Evolutionary conservation across 345 rosid genomes (phyloP).

Genomic region (Xanthoceras sorbifolium): DNA sequence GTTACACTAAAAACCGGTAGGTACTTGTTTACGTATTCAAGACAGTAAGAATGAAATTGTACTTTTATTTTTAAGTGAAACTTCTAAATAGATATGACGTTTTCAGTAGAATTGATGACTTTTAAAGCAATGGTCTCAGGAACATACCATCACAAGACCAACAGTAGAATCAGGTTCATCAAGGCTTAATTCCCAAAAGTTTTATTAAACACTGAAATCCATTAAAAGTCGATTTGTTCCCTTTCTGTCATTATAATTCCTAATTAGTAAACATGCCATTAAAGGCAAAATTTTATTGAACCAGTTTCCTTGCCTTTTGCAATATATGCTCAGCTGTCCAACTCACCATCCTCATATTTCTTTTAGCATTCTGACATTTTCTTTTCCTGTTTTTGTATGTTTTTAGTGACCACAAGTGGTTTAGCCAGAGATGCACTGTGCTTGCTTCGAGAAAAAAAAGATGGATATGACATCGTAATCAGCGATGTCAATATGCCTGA

Average conservation of each 20-base stretch:
- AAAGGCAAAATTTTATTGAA: not conserved
- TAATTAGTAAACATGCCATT: no score
- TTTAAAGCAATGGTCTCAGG: not conserved
- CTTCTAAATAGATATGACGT: not conserved
- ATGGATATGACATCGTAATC: conserved; percentile 88
- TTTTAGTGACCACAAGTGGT: conserved; percentile 82
- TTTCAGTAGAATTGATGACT: not conserved
- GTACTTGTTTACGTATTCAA: not conserved
- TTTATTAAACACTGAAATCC: not conserved
- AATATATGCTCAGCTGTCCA: not conserved
- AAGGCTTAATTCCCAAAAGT: no score
- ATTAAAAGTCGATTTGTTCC: no score
- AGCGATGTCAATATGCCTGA: conserved; percentile 99
- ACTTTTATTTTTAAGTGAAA: not conserved
- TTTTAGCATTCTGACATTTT: conserved; percentile 10
- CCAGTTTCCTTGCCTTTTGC: not conserved
- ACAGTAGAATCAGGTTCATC: not conserved
- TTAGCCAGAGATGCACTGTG: conserved; percentile 86
- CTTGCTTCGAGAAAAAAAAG: conserved; percentile 83
- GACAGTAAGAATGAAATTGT: no score
- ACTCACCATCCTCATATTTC: not conserved
- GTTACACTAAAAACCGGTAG: not conserved
- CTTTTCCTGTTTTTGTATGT: conserved; percentile 24
- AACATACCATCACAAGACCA: not conserved
- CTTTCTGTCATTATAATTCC: no score